Percentiles rank a stretch among this genome's conserved stretches.
Conservation (phyloP, 2,329 filamentous ascomycete genomes). For the Harringtonia lauricola region DNA sequence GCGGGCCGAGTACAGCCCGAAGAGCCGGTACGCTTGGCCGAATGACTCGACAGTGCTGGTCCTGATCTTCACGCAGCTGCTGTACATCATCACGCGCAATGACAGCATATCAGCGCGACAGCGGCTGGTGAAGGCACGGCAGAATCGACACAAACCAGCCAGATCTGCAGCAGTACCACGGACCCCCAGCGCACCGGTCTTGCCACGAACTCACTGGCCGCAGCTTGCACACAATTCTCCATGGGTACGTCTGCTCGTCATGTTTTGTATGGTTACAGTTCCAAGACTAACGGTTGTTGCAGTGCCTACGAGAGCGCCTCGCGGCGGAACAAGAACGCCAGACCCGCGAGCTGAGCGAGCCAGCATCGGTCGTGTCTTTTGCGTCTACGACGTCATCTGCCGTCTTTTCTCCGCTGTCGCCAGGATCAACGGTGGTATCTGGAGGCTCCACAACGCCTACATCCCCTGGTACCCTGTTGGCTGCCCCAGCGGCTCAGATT, state of each 20-base stretch:
- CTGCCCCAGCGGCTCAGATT: background rate
- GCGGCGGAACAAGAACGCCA: background rate
- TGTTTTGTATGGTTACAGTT: background rate
- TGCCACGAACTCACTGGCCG: background rate
- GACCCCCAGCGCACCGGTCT: background rate
- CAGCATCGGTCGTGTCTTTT: background rate
- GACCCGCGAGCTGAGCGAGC: background rate
- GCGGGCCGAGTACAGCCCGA: background rate
- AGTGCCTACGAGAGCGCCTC: slow-evolving; percentile 1
- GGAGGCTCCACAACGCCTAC: background rate
- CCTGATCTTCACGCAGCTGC: slow-evolving; percentile 9
- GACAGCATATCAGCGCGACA: background rate
- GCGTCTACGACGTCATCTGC: background rate
- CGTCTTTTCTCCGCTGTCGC: background rate
- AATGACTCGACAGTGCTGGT: slow-evolving; percentile 10
- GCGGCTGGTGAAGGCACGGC: background rate
- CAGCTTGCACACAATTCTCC: background rate
- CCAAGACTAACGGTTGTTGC: background rate
- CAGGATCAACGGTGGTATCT: background rate
- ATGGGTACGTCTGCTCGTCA: background rate
- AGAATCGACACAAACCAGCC: too few species aligned
- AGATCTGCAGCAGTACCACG: too few species aligned
- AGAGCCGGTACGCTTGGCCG: slow-evolving; percentile 9
- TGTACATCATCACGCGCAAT: slow-evolving; percentile 9
- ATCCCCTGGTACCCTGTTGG: background rate